Conservation (phyloP, 805 yeast genomes). For the Scheffersomyces amazonensis region DNA sequence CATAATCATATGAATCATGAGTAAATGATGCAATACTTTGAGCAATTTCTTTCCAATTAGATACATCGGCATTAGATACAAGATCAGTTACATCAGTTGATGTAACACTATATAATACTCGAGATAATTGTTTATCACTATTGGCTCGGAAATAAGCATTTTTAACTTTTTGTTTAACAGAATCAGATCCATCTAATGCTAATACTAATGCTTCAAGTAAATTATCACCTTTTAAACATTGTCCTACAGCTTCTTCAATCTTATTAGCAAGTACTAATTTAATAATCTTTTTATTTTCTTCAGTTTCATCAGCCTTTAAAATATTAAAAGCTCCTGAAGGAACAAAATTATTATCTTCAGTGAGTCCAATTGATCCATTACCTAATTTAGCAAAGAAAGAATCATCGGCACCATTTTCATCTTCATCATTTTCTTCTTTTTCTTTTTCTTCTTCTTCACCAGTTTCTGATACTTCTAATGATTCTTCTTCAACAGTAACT, state of each 20-base stretch:
- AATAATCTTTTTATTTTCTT: conserved; percentile 37
- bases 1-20: conserved; percentile 46
- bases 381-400: conserved; percentile 39
- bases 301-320: conserved; percentile 29
- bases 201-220: conserved; percentile 79
- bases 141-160: conserved; percentile 65
- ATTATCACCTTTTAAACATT: conserved; percentile 59
- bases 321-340: conserved; percentile 58
- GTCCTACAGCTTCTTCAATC: conserved; percentile 61
- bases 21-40: conserved; percentile 60
- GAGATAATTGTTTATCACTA: conserved; percentile 57
- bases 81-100: conserved; percentile 60
- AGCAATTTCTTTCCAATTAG: conserved; percentile 84
- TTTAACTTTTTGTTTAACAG: conserved; percentile 63
- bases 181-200: conserved; percentile 64
- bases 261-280: conserved; percentile 57
- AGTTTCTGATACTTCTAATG: conserved; percentile 6
- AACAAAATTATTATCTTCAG: conserved; percentile 15
- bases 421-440: conserved; percentile 8
- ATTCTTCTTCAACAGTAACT: conserved; percentile 13
- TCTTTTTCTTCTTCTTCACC: conserved; percentile 6
- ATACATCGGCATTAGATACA: conserved; percentile 71
- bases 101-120: conserved; percentile 68
- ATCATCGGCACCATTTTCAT: conserved; percentile 17
- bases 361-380: conserved; percentile 6